A percentile compares a stretch with the other conserved stretches of the same genome.
phyloP scores from a whole-genome alignment of 148 eudicot species.

The Nepenthes gracilis region DNA sequence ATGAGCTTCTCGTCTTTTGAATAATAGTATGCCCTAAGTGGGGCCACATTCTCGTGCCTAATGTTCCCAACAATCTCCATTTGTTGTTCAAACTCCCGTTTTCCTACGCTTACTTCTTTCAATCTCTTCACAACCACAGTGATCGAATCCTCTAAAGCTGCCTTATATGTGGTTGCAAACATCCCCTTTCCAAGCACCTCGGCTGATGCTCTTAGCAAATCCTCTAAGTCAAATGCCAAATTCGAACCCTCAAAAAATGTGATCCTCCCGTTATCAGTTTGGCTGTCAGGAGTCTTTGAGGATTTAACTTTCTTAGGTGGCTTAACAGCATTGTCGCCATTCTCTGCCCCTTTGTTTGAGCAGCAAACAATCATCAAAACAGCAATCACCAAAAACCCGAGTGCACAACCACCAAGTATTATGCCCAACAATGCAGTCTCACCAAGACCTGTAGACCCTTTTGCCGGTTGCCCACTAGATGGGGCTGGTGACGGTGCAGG shows the following conservation, averaged over 20 bases:
- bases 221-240: slow-evolving; percentile 63
- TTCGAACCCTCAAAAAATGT: slow-evolving; percentile 52
- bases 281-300: slow-evolving; percentile 15
- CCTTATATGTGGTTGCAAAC: slow-evolving; percentile 69
- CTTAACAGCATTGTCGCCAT: neutral
- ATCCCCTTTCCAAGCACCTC: slow-evolving; percentile 82
- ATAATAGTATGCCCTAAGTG: slow-evolving; percentile 67
- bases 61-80: slow-evolving; percentile 67
- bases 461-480: slow-evolving; percentile 19
- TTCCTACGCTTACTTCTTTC: slow-evolving; percentile 43
- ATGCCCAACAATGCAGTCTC: slow-evolving; percentile 46
- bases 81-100: slow-evolving; percentile 69
- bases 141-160: slow-evolving; percentile 54
- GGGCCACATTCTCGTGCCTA: slow-evolving; percentile 63
- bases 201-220: slow-evolving; percentile 72
- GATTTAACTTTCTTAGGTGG: slow-evolving; percentile 20
- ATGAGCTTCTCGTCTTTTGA: slow-evolving; percentile 86
- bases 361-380: slow-evolving; percentile 31
- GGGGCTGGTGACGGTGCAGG: slow-evolving; percentile 21
- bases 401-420: slow-evolving; percentile 28
- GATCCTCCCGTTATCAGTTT: slow-evolving; percentile 29
- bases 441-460: slow-evolving; percentile 20
- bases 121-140: slow-evolving; percentile 66
- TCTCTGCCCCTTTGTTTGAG: slow-evolving; percentile 17
- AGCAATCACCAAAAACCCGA: slow-evolving; percentile 30